Evolutionary conservation across 1,139 yeast genomes (phyloP).

Genomic region (Pichia sp.): DNA sequence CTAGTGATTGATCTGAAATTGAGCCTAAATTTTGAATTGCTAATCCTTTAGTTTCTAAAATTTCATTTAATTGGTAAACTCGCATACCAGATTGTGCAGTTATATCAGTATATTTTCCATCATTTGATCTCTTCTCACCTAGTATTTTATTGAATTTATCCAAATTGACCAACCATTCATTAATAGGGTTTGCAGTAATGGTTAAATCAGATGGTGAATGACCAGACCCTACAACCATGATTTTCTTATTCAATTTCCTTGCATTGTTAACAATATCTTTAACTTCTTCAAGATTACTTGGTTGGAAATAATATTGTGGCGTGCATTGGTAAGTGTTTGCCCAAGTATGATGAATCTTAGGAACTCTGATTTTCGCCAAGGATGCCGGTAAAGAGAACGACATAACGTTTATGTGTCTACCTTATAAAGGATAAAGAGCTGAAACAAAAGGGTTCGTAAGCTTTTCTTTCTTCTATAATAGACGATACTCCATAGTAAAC

Average conservation of each 20-base stretch:
- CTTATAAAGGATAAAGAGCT: too few species aligned
- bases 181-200: slow-evolving; percentile 44
- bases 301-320: slow-evolving; percentile 78
- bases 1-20: slow-evolving; percentile 87
- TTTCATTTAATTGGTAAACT: slow-evolving; percentile 67
- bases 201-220: slow-evolving; percentile 93
- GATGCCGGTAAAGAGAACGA: slow-evolving; percentile 11
- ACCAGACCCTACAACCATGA: slow-evolving; percentile 88
- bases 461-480: too few species aligned
- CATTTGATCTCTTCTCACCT: slow-evolving; percentile 33
- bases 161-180: slow-evolving; percentile 84
- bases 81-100: slow-evolving; percentile 91
- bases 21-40: slow-evolving; percentile 92
- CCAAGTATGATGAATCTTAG: slow-evolving; percentile 67
- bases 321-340: slow-evolving; percentile 78
- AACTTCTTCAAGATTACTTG: slow-evolving; percentile 58
- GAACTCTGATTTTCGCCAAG: slow-evolving; percentile 25
- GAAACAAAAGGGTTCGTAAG: too few species aligned
- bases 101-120: slow-evolving; percentile 73
- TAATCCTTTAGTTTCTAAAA: slow-evolving; percentile 54
- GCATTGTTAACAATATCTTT: slow-evolving; percentile 62
- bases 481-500: too few species aligned
- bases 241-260: slow-evolving; percentile 48
- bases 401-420: slow-evolving; percentile 4
- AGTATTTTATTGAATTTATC: slow-evolving; percentile 63